Evolutionary conservation across 2,329 filamentous ascomycete species (phyloP).

Genomic region (Thermothelomyces thermophilus): DNA sequence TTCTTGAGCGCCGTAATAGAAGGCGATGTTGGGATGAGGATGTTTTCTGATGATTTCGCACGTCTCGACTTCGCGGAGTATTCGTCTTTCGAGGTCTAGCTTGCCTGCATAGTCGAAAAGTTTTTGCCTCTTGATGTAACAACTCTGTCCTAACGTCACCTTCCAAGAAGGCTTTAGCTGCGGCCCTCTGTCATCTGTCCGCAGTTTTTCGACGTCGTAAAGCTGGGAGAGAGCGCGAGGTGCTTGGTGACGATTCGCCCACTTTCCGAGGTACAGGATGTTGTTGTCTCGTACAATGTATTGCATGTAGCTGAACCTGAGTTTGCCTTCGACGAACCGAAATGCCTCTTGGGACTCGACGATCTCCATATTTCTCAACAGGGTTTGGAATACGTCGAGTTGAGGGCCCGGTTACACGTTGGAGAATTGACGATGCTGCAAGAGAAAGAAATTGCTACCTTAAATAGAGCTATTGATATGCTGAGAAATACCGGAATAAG

Average conservation of each 20-base stretch:
- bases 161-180: constrained; percentile 2
- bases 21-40: constrained; percentile 3
- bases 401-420: too few relatives aligned
- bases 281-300: not conserved
- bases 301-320: not conserved
- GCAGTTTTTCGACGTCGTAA: not conserved
- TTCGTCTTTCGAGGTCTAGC: not conserved
- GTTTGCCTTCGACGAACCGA: not conserved
- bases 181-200: not conserved
- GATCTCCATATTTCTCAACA: constrained; percentile 2
- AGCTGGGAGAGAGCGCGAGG: constrained; percentile 2
- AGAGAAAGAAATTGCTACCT: too few relatives aligned
- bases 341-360: not conserved
- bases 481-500: too few relatives aligned
- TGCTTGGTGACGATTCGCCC: not conserved
- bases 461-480: too few relatives aligned
- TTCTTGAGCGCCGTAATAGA: not conserved
- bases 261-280: not conserved
- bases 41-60: constrained; percentile 3
- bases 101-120: not conserved
- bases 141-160: not conserved
- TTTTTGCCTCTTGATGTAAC: constrained; percentile 4
- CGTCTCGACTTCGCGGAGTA: constrained; percentile 2
- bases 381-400: too few relatives aligned
- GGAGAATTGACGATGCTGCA: too few relatives aligned